Evolutionary conservation across 2,329 filamentous ascomycete genomes (phyloP), one percentile per base, ranked within the genome.

Genomic region (Coniochaeta sp.): DNA sequence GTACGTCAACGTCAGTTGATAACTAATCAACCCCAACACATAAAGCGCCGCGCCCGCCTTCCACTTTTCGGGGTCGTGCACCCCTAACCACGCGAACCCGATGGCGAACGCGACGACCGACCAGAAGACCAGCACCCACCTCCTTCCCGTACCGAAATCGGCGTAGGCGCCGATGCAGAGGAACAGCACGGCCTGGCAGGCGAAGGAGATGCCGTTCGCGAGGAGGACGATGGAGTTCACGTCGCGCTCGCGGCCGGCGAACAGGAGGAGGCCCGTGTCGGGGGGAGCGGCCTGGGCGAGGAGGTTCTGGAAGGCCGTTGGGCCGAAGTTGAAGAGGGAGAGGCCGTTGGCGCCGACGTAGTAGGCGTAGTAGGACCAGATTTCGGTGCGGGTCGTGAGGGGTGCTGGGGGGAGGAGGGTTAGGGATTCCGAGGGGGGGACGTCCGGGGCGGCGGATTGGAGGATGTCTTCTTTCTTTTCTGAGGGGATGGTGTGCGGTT

Each of bases 281-380:
- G 78, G 74, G 7, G 78, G 74, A 4, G 80, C 81, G 0, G 83
- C 82, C 62, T 84, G 78, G 49, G 73, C 77, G 24, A 86, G 69
- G 8, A 86, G 66, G 58, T 85, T 85, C 59, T 86, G 83, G 52
- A 85, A 84, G 16, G 79, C 78, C 2, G 81, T 83, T 1, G 81
- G 81, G 3, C 75, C 82, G 61, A 84, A 85, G 61, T 83, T 85
- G 75, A 84, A 85, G 48, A 78, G 70, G 8, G 75, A 75, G 55
- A 75, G 74, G 6, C 83, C 83, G 63, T 86, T 86, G 61, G 84
- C 80, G 46, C 83, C 83, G 49, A 86, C 76, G 61, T 86, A 86
- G 65, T 86, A 86, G 30, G 57, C 53, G 51, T 67, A 66, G 50
- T 51, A 57, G 26, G 55, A 26, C 46, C 55, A 51, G 26, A 57